These are phyloP conservation scores for Vitis amurensis DNA, from an alignment of 164 flowering plant species.

Conservation along the genomic window DNA sequence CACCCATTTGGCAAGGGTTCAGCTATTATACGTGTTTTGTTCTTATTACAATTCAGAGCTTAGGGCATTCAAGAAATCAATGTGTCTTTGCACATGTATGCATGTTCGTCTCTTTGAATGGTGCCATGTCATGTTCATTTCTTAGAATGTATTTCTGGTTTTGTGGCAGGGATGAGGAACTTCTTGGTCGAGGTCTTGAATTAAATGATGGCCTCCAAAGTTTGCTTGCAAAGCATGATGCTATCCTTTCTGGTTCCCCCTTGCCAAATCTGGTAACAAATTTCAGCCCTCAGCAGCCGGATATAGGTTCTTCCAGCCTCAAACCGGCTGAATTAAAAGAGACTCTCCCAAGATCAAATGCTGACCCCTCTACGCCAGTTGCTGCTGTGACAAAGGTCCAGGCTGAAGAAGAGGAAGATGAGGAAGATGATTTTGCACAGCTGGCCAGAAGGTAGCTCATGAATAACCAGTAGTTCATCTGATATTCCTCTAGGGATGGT, in stretches of 20 bases:
- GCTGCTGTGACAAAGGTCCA: slow-evolving; percentile 25
- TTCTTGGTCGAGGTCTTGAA: slow-evolving; percentile 79
- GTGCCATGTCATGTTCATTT: not conserved
- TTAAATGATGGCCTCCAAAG: slow-evolving; percentile 76
- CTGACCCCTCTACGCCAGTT: slow-evolving; percentile 23
- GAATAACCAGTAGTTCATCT: not conserved
- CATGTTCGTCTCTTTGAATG: not conserved
- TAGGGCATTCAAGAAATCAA: not conserved
- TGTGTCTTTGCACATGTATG: not conserved
- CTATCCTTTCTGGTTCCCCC: slow-evolving; percentile 81
- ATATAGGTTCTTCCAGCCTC: slow-evolving; percentile 14
- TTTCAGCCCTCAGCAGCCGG: slow-evolving; percentile 17
- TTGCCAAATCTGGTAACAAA: slow-evolving; percentile 37
- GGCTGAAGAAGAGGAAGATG: slow-evolving; percentile 75
- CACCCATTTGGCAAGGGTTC: not conserved
- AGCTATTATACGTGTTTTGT: not conserved
- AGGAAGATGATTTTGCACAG: slow-evolving; percentile 88
- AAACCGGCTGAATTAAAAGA: slow-evolving; percentile 21
- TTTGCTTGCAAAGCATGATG: slow-evolving; percentile 83
- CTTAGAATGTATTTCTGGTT: not conserved
- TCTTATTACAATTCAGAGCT: not conserved
- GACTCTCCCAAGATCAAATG: slow-evolving; percentile 29
- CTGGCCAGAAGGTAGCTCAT: slow-evolving; percentile 75
- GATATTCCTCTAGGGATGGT: not conserved
- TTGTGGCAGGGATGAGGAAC: slow-evolving; percentile 77